Percentiles rank a stretch among this genome's conserved stretches.
These are phyloP conservation scores for Aureobasidium mangrovei DNA, from an alignment of 2,329 filamentous ascomycete genomes.

Conservation along the genomic window DNA sequence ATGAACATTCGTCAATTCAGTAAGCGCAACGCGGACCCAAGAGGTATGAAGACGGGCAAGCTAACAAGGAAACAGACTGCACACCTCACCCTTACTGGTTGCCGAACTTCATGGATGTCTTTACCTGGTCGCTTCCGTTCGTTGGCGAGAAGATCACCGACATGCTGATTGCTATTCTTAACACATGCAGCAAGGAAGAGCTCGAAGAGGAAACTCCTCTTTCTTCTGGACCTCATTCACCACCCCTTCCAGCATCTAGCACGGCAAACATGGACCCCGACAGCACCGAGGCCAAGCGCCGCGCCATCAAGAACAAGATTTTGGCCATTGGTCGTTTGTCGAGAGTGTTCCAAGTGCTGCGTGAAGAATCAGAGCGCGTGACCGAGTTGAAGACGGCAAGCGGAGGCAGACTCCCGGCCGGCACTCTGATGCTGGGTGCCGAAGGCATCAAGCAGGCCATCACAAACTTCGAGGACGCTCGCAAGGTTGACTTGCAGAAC, in stretches of 20 bases:
- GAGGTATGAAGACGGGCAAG: neutral
- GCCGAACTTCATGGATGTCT: conserved; percentile 99
- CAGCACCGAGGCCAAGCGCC: conserved; percentile 85
- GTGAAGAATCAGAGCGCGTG: conserved; percentile 93
- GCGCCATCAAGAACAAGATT: conserved; percentile 99
- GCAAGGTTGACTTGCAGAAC: conserved; percentile 95
- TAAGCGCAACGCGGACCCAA: conserved; percentile 18
- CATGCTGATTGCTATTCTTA: conserved; percentile 97
- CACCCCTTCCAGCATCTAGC: conserved; percentile 47
- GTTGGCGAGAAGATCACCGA: conserved; percentile 98
- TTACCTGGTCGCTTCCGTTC: conserved; percentile 99
- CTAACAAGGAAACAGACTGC: conserved; percentile 50
- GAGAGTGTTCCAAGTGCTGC: conserved; percentile 94
- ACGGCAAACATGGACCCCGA: conserved; percentile 58
- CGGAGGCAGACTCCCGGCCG: conserved; percentile 83
- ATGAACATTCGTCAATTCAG: conserved; percentile 99
- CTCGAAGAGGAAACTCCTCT: conserved; percentile 78
- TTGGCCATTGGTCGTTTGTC: conserved; percentile 92
- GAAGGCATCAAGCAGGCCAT: conserved; percentile 99
- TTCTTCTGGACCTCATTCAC: conserved; percentile 60
- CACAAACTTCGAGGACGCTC: conserved; percentile 89
- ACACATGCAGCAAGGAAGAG: conserved; percentile 97
- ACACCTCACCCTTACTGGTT: conserved; percentile 99
- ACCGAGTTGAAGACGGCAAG: conserved; percentile 96
- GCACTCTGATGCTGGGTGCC: conserved; percentile 93